Evolutionary conservation across 495 filamentous ascomycete genomes (phyloP).

Genomic region (Penicillium paxilli): DNA sequence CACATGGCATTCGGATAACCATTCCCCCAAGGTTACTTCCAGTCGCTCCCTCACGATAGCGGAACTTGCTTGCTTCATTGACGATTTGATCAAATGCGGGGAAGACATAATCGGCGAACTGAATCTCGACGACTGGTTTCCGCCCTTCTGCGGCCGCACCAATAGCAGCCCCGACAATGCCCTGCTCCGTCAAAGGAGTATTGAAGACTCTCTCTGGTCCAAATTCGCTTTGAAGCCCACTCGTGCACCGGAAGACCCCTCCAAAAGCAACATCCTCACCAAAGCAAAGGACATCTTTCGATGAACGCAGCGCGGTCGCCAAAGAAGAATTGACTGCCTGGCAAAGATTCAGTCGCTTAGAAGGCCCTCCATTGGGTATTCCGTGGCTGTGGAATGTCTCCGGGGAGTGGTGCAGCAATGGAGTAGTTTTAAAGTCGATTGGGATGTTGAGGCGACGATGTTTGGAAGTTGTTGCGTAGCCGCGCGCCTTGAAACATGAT

Average conservation of each 20-base stretch:
- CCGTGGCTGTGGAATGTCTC: slow-evolving; percentile 59
- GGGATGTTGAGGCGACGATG: slow-evolving; percentile 67
- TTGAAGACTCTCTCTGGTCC: slow-evolving; percentile 93
- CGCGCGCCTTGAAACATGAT: neutral
- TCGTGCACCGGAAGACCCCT: slow-evolving; percentile 93
- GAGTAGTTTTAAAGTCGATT: slow-evolving; percentile 81
- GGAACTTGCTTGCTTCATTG: slow-evolving; percentile 92
- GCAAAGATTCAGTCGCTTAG: slow-evolving; percentile 89
- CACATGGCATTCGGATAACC: slow-evolving; percentile 92
- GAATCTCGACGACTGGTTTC: slow-evolving; percentile 92
- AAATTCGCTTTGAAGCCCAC: slow-evolving; percentile 83
- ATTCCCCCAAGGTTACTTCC: slow-evolving; percentile 71
- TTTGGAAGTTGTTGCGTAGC: neutral
- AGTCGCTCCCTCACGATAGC: slow-evolving; percentile 79
- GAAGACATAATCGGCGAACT: slow-evolving; percentile 97
- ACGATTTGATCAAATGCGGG: slow-evolving; percentile 97
- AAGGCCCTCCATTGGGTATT: slow-evolving; percentile 64
- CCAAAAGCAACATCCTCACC: slow-evolving; percentile 97
- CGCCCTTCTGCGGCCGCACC: slow-evolving; percentile 88
- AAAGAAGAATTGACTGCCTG: slow-evolving; percentile 90
- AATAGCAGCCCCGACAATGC: slow-evolving; percentile 91
- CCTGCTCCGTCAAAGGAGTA: slow-evolving; percentile 91
- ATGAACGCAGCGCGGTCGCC: slow-evolving; percentile 74
- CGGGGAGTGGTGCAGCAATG: slow-evolving; percentile 77
- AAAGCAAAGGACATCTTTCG: slow-evolving; percentile 86